Evolutionary conservation across 768 basidiomycete species (phyloP).

Genomic region (Daedalea quercina): DNA sequence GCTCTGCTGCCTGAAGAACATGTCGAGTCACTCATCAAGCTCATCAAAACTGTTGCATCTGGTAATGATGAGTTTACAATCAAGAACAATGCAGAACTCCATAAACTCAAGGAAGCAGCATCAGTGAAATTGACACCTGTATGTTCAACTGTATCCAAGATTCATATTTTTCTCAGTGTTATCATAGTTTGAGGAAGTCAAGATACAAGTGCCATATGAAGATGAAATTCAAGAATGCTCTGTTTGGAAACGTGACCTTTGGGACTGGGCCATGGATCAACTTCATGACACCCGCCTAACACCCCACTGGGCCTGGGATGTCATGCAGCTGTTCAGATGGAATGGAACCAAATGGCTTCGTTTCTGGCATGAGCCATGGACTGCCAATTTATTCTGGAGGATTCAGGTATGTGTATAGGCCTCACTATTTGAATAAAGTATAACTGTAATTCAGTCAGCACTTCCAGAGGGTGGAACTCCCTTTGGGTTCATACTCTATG

Average conservation of each 20-base stretch:
- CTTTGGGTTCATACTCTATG: slow-evolving; percentile 2
- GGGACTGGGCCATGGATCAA: slow-evolving; percentile 9
- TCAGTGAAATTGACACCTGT: slow-evolving; percentile 3
- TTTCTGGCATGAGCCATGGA: slow-evolving; percentile 13
- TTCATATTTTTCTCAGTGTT: neutral
- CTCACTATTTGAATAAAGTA: neutral
- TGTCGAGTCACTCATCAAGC: slow-evolving; percentile 2
- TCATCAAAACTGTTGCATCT: neutral
- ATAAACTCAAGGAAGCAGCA: slow-evolving; percentile 1
- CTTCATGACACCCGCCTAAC: slow-evolving; percentile 4
- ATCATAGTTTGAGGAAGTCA: slow-evolving; percentile 4
- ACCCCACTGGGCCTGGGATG: slow-evolving; percentile 11
- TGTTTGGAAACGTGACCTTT: slow-evolving; percentile 4
- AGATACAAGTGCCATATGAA: slow-evolving; percentile 1
- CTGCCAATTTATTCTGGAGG: slow-evolving; percentile 6
- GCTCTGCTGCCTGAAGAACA: slow-evolving; percentile 1
- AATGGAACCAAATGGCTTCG: slow-evolving; percentile 5
- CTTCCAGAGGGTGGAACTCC: neutral
- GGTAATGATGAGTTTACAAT: slow-evolving; percentile 3
- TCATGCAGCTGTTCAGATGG: slow-evolving; percentile 3
- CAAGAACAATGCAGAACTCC: neutral
- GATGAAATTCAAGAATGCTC: neutral
- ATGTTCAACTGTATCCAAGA: neutral
- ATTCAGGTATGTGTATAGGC: slow-evolving; percentile 9
- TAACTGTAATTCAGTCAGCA: neutral